Base-by-base conservation (phyloP, 2,329 filamentous ascomycete genomes). In the Fusarium virguliforme region DNA sequence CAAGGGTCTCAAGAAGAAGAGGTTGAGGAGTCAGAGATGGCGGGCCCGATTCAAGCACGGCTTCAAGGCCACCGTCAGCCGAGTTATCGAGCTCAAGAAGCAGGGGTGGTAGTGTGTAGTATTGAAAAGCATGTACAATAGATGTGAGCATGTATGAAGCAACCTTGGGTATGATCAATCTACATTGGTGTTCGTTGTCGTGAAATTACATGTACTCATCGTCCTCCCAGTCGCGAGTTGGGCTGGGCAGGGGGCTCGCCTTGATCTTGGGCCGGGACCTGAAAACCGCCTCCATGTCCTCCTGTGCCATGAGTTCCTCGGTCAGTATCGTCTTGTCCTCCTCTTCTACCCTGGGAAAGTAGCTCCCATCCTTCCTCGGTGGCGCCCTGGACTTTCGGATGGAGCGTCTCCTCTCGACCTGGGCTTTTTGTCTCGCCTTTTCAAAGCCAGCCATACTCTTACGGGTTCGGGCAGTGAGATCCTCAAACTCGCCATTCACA, bases 211-310 rank as follows among this genome's bases (percentile, higher is more conserved):
- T 75, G 56, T 71, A 74, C 26, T 72, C 70, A 50, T 77, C 74
- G 22, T 71, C 69, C 13, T 73, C 70, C 77, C 76, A 81, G 28
- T 81, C 78, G 64, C 79, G 82, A 6, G 77, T 81, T 3, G 87
- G 87, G 61, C 84, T 87, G 8, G 84, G 82, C 3, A 90, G 79
- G 2, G 94, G 94, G 78, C 94, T 97, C 10, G 89, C 88, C 70
- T 91, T 91, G 72, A 98, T 89, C 79, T 90, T 92, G 0, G 95
- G 95, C 71, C 95, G 83, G 70, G 93, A 95, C 81, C 91, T 93
- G 79, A 98, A 98, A 1, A 97, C 91, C 28, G 91, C 92, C 65
- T 92, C 91, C 79, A 94, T 92, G 66, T 97, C 94, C 71, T 94
- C 90, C 60, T 91, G 87, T 15, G 65, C 86, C 62, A 97, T 90